phyloP scores from a whole-genome alignment of 2,329 filamentous ascomycete species.

The Colletotrichum sansevieriae region DNA sequence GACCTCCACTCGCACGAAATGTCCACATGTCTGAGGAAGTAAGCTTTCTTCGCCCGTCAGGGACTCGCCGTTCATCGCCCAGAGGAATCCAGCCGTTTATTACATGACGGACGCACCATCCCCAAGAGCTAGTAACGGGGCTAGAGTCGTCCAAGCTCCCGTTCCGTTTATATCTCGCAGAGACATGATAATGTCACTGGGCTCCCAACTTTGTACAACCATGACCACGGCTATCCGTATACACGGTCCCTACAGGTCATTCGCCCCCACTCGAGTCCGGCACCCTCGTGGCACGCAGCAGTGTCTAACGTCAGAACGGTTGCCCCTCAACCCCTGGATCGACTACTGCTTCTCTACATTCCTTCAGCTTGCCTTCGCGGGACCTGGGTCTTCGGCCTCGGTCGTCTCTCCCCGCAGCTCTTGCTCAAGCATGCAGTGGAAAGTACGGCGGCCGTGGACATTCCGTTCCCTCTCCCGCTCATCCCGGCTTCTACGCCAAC shows the following conservation, averaged over 20 bases:
- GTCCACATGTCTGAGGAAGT: slow-evolving; percentile 10
- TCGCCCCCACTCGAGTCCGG: slow-evolving; percentile 9
- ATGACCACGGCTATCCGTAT: no score
- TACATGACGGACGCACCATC: slow-evolving; percentile 1
- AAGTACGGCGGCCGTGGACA: slow-evolving; percentile 10
- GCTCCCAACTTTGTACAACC: not conserved
- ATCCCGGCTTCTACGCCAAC: not conserved
- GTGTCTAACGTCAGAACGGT: slow-evolving; percentile 9
- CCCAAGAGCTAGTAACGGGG: not conserved
- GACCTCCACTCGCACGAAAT: slow-evolving; percentile 1
- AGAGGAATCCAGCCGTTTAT: slow-evolving; percentile 10
- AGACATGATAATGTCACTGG: slow-evolving; percentile 2
- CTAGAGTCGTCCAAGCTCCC: slow-evolving; percentile 4
- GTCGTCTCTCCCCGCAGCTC: not conserved
- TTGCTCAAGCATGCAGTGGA: slow-evolving; percentile 22
- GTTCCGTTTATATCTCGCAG: slow-evolving; percentile 6
- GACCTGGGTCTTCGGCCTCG: not conserved
- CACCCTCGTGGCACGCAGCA: not conserved
- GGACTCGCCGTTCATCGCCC: not conserved
- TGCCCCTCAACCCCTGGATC: slow-evolving; percentile 21
- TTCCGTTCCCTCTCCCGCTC: slow-evolving; percentile 8
- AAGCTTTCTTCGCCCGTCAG: not conserved
- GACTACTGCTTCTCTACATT: slow-evolving; percentile 11
- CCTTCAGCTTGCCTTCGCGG: not conserved
- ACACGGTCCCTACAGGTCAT: not conserved